Conservation (phyloP, 2,329 filamentous ascomycete species). For the Xylaria hypoxylon region DNA sequence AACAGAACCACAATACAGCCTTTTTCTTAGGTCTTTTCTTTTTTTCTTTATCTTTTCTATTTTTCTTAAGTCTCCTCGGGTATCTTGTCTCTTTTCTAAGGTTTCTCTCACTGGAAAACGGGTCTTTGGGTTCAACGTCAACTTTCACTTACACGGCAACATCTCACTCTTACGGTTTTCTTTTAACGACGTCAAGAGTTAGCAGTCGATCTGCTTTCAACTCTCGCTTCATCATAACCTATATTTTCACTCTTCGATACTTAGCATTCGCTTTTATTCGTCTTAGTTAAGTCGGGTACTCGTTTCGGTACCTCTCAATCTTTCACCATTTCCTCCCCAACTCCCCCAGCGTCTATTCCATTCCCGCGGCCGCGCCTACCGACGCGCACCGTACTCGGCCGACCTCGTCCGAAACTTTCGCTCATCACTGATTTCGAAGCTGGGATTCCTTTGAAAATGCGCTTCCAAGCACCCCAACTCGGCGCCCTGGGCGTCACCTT, state of each 20-base stretch:
- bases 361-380: slow-evolving; percentile 58
- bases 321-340: slow-evolving; percentile 51
- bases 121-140: slow-evolving; percentile 41
- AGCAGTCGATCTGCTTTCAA: slow-evolving; percentile 35
- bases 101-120: slow-evolving; percentile 36
- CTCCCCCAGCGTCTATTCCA: slow-evolving; percentile 52
- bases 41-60: slow-evolving; percentile 39
- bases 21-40: slow-evolving; percentile 49
- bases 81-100: slow-evolving; percentile 42
- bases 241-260: slow-evolving; percentile 12
- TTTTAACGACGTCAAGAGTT: slow-evolving; percentile 27
- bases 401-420: slow-evolving; percentile 56
- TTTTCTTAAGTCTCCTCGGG: slow-evolving; percentile 45
- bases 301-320: slow-evolving; percentile 44
- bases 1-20: slow-evolving; percentile 37
- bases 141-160: slow-evolving; percentile 40
- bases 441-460: slow-evolving; percentile 56
- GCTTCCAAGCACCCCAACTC: slow-evolving; percentile 62
- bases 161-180: slow-evolving; percentile 27
- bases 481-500: slow-evolving; percentile 84
- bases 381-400: slow-evolving; percentile 54
- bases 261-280: slow-evolving; percentile 32
- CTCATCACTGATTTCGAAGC: slow-evolving; percentile 54
- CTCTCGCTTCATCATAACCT: slow-evolving; percentile 16
- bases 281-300: slow-evolving; percentile 30